Conservation (phyloP, 1,284 basidiomycete genomes). For the Singerocomus inundabilis region DNA sequence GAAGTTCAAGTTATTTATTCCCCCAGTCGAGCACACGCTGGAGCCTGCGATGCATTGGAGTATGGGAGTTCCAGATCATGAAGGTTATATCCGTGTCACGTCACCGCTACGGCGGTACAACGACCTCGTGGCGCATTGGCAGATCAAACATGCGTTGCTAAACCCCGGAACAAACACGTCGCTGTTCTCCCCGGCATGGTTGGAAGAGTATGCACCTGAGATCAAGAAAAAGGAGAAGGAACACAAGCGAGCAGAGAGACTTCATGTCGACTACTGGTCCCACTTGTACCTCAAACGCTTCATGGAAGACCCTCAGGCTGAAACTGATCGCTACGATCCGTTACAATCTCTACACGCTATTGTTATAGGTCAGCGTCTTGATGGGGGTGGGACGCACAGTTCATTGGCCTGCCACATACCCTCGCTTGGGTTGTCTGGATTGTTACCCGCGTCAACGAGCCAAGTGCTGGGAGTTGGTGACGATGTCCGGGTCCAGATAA, state of each 20-base stretch:
- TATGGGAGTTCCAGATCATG: slow-evolving; percentile 67
- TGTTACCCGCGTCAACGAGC: slow-evolving; percentile 10
- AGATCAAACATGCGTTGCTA: slow-evolving; percentile 82
- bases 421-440: slow-evolving; percentile 25
- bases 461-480: slow-evolving; percentile 23
- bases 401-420: slow-evolving; percentile 28
- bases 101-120: slow-evolving; percentile 85
- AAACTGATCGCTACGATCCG: slow-evolving; percentile 24
- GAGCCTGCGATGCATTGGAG: slow-evolving; percentile 65
- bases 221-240: slow-evolving; percentile 34
- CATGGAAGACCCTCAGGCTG: slow-evolving; percentile 26
- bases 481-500: slow-evolving; percentile 23
- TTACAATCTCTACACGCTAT: slow-evolving; percentile 24
- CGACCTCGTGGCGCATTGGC: slow-evolving; percentile 92
- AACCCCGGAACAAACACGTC: slow-evolving; percentile 34
- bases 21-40: slow-evolving; percentile 46
- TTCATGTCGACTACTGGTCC: slow-evolving; percentile 49
- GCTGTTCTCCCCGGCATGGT: slow-evolving; percentile 44
- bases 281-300: slow-evolving; percentile 34
- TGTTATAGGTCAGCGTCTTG: slow-evolving; percentile 18
- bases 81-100: slow-evolving; percentile 84
- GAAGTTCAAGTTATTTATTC: slow-evolving; percentile 34
- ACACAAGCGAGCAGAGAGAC: slow-evolving; percentile 22
- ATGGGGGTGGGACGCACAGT: slow-evolving; percentile 10
- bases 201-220: slow-evolving; percentile 39